phyloP scores from a whole-genome alignment of 768 basidiomycete species.

The Panaeolus papilionaceus region DNA sequence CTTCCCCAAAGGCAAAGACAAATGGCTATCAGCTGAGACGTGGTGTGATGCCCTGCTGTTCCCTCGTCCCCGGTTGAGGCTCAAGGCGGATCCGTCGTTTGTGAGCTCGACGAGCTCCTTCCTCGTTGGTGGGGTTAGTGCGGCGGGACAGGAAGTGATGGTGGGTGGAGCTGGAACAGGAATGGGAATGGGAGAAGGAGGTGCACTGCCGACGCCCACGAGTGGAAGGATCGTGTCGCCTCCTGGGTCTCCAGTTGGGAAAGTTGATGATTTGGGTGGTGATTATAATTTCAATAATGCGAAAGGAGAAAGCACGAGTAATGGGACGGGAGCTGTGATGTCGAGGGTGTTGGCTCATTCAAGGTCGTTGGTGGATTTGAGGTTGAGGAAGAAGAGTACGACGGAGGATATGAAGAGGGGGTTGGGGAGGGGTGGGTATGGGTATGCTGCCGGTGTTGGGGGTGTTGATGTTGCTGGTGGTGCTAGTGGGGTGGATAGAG shows the following conservation, averaged over 20 bases:
- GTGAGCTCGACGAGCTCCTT: slow-evolving; percentile 5
- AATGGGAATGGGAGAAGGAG: background rate
- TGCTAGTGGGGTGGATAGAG: background rate
- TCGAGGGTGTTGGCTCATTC: slow-evolving; percentile 60
- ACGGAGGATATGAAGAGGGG: slow-evolving; percentile 19
- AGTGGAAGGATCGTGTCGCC: slow-evolving; percentile 53
- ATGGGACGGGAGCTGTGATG: slow-evolving; percentile 32
- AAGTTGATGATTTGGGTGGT: background rate
- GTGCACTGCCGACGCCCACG: slow-evolving; percentile 15
- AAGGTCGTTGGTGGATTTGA: slow-evolving; percentile 48
- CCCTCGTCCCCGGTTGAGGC: slow-evolving; percentile 73
- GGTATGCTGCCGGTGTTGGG: background rate
- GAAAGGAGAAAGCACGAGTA: slow-evolving; percentile 21
- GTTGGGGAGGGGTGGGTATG: slow-evolving; percentile 9
- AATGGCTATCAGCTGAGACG: slow-evolving; percentile 77
- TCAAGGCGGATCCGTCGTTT: slow-evolving; percentile 42
- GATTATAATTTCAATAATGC: slow-evolving; percentile 1
- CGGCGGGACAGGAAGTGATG: background rate
- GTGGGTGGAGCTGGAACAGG: background rate
- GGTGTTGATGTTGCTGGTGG: background rate
- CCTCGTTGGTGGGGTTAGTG: slow-evolving; percentile 1
- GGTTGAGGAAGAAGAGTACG: slow-evolving; percentile 18
- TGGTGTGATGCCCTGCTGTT: slow-evolving; percentile 86
- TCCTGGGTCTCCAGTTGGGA: slow-evolving; percentile 48
- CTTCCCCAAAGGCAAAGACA: slow-evolving; percentile 53